Evolutionary conservation across 495 filamentous ascomycete species (phyloP).

Genomic region (Hypoxylon intermedium): DNA sequence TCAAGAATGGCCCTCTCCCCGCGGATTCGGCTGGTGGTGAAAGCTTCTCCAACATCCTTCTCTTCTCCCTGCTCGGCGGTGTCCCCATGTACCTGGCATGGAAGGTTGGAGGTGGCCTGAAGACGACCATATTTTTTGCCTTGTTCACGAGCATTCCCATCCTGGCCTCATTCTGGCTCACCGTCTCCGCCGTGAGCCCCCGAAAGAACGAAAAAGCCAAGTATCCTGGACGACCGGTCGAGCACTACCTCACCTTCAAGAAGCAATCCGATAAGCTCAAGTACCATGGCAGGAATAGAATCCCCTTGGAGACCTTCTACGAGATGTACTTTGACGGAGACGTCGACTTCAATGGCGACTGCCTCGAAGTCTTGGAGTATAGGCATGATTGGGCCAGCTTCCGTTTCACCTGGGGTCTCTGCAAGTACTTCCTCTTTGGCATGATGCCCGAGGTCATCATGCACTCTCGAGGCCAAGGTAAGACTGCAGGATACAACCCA

Average conservation of each 20-base stretch:
- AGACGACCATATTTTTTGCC: conserved; percentile 75
- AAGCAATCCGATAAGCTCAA: conserved; percentile 72
- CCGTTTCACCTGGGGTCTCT: conserved; percentile 73
- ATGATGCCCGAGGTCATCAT: conserved; percentile 79
- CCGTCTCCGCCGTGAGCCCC: conserved; percentile 68
- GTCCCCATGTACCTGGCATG: conserved; percentile 73
- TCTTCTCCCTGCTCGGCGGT: conserved; percentile 62
- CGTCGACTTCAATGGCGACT: conserved; percentile 86
- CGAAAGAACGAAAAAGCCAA: conserved; percentile 81
- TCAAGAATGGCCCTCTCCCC: conserved; percentile 81
- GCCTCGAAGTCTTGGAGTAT: conserved; percentile 79
- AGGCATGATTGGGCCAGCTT: conserved; percentile 89
- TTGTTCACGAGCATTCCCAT: conserved; percentile 70
- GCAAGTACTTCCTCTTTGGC: conserved; percentile 73
- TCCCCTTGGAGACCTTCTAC: conserved; percentile 85
- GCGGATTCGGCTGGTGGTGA: conserved; percentile 76
- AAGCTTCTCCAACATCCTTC: conserved; percentile 70
- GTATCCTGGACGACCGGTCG: conserved; percentile 77
- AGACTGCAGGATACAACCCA: conserved; percentile 8
- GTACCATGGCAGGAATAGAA: conserved; percentile 79
- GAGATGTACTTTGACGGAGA: conserved; percentile 89
- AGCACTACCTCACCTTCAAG: conserved; percentile 86
- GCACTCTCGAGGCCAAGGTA: conserved; percentile 79
- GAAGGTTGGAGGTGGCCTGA: conserved; percentile 73
- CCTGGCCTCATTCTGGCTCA: conserved; percentile 74